Conservation (phyloP, 179 eudicot genomes). For the Patellifolia procumbens region DNA sequence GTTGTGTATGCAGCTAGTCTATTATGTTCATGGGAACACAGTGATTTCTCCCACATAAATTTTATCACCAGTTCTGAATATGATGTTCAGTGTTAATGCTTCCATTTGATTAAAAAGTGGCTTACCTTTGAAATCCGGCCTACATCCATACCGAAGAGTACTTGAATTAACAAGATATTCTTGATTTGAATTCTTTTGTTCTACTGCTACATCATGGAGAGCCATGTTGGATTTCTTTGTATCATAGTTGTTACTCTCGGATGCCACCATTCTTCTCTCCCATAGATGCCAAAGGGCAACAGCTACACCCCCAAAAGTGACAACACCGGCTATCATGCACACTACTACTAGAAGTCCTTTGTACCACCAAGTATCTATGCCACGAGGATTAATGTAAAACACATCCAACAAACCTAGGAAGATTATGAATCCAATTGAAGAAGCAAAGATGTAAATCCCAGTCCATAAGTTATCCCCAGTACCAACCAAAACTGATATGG, state of each 20-base stretch:
- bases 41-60: no score
- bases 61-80: no score
- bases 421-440: conserved; percentile 63
- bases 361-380: conserved; percentile 65
- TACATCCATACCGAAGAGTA: conserved; percentile 58
- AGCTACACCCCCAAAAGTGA: conserved; percentile 71
- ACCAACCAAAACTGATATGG: conserved; percentile 76
- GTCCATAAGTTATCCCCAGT: conserved; percentile 84
- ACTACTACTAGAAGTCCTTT: conserved; percentile 73
- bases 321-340: conserved; percentile 71
- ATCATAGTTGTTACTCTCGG: conserved; percentile 29
- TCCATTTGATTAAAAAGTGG: no score
- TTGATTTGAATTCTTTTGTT: conserved; percentile 28
- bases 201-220: conserved; percentile 27
- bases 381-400: conserved; percentile 57
- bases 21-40: no score
- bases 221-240: conserved; percentile 20
- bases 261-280: conserved; percentile 49
- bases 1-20: background rate
- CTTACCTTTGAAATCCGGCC: conserved; percentile 85
- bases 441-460: conserved; percentile 63
- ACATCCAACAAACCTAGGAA: conserved; percentile 50
- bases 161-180: conserved; percentile 35
- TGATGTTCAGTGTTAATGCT: no score
- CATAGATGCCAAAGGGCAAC: conserved; percentile 74